Evolutionary conservation across 257 asterid species (phyloP).

Genomic region (Jacaranda copaia): DNA sequence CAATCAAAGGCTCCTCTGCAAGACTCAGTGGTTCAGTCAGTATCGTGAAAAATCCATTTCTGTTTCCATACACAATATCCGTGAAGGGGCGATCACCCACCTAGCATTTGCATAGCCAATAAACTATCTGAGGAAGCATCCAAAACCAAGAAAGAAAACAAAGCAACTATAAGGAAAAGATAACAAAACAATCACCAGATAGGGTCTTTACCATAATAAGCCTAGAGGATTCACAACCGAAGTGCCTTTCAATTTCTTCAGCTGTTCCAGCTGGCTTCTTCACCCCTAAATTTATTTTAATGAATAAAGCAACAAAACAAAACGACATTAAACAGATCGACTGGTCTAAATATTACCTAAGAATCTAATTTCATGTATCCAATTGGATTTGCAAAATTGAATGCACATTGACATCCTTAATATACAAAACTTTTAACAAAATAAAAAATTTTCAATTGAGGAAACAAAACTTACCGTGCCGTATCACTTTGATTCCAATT

Average conservation of each 20-base stretch:
- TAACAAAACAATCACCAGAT: constrained; percentile 4
- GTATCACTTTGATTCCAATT: constrained; percentile 83
- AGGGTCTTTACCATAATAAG: constrained; percentile 73
- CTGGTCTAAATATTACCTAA: constrained; percentile 20
- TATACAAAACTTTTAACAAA: not conserved
- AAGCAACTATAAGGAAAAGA: not conserved
- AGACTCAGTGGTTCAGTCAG: constrained; percentile 84
- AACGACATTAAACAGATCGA: constrained; percentile 19
- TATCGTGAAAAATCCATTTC: constrained; percentile 84
- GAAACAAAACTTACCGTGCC: constrained; percentile 65
- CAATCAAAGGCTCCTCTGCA: constrained; percentile 85
- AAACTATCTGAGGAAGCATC: constrained; percentile 24
- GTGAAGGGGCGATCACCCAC: constrained; percentile 99
- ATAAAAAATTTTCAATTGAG: not conserved
- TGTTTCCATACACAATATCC: constrained; percentile 86
- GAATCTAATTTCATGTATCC: not conserved
- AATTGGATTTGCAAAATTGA: constrained; percentile 9
- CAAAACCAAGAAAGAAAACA: not conserved
- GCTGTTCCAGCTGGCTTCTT: constrained; percentile 98
- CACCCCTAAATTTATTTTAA: constrained; percentile 50
- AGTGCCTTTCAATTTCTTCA: constrained; percentile 83
- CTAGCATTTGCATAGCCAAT: constrained; percentile 50
- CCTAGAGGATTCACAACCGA: constrained; percentile 81
- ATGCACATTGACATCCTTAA: constrained; percentile 3
- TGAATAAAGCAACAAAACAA: constrained; percentile 30